A percentile compares a stretch with the other conserved stretches of the same genome.
phyloP scores from a whole-genome alignment of 768 basidiomycete species.

The Phlebiopsis flavidoalba region DNA sequence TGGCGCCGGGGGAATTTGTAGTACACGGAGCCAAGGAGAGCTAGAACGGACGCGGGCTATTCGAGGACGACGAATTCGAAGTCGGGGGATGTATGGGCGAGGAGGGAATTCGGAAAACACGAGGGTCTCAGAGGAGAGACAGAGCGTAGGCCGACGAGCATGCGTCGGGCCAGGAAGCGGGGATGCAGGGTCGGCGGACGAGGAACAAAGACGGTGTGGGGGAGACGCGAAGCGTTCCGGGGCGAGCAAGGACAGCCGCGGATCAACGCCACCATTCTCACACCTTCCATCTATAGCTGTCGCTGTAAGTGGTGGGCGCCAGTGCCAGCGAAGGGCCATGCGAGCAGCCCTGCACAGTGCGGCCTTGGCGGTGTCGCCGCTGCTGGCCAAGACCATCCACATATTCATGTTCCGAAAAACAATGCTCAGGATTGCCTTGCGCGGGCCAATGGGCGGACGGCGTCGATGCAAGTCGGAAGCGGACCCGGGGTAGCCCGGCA shows the following conservation, averaged over 20 bases:
- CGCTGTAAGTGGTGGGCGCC: neutral
- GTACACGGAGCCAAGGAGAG: neutral
- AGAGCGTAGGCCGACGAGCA: too few species aligned
- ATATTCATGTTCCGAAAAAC: neutral
- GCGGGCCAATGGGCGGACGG: neutral
- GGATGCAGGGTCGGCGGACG: neutral
- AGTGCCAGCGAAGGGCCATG: neutral
- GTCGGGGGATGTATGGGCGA: neutral
- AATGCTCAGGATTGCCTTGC: neutral
- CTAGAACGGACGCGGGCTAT: too few species aligned
- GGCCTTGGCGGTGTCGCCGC: too few species aligned
- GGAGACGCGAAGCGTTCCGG: neutral
- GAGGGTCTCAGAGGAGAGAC: too few species aligned
- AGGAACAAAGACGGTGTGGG: neutral
- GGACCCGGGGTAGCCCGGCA: constrained; percentile 7
- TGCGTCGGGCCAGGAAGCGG: neutral
- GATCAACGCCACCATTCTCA: constrained; percentile 5
- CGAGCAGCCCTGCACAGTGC: neutral
- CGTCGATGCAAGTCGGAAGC: neutral
- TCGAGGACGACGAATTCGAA: neutral
- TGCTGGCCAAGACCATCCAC: neutral
- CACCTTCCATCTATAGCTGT: neutral
- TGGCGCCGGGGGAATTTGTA: neutral
- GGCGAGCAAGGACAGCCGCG: neutral
- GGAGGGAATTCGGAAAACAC: neutral